A percentile compares a stretch with the other conserved stretches of the same genome.
Evolutionary conservation across 805 yeast genomes (phyloP).

Genomic region (Ogataea paradorogensis): DNA sequence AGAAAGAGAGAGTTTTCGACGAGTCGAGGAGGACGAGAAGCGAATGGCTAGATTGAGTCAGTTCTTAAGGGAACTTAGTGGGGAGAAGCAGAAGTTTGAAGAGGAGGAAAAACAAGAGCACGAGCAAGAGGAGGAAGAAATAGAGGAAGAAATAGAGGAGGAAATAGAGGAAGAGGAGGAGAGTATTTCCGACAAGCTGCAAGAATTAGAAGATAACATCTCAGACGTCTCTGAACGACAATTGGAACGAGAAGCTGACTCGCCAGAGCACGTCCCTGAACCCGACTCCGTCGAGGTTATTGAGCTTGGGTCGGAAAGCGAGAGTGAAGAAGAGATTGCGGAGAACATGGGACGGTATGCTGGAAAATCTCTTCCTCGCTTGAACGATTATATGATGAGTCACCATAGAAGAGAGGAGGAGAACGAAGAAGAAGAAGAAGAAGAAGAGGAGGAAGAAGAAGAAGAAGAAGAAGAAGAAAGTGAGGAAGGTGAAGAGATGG

Average conservation of each 20-base stretch:
- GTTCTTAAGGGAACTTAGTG: constrained; percentile 14
- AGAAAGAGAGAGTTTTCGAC: constrained; percentile 17
- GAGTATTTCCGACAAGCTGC: neutral
- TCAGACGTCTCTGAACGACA: no score
- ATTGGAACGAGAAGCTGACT: constrained; percentile 6
- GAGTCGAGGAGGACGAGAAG: constrained; percentile 19
- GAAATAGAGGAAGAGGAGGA: constrained; percentile 11
- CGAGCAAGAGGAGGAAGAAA: constrained; percentile 6
- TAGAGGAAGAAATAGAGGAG: constrained; percentile 9
- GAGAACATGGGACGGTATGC: constrained; percentile 5
- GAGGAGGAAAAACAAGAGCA: constrained; percentile 7
- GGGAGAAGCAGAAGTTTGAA: neutral
- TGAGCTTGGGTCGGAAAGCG: constrained; percentile 18
- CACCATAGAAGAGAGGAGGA: constrained; percentile 2
- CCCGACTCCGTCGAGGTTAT: constrained; percentile 9
- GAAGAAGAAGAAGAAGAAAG: no score
- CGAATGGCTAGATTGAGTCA: constrained; percentile 18
- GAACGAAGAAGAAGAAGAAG: constrained; percentile 8
- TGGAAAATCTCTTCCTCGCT: constrained; percentile 6
- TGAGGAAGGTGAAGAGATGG: no score
- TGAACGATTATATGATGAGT: constrained; percentile 3
- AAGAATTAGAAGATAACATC: neutral
- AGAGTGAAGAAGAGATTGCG: constrained; percentile 6
- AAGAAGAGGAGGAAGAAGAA: no score
- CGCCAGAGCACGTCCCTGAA: neutral